Evolutionary conservation across 345 rosid species (phyloP).

Genomic region (Pistacia vera): DNA sequence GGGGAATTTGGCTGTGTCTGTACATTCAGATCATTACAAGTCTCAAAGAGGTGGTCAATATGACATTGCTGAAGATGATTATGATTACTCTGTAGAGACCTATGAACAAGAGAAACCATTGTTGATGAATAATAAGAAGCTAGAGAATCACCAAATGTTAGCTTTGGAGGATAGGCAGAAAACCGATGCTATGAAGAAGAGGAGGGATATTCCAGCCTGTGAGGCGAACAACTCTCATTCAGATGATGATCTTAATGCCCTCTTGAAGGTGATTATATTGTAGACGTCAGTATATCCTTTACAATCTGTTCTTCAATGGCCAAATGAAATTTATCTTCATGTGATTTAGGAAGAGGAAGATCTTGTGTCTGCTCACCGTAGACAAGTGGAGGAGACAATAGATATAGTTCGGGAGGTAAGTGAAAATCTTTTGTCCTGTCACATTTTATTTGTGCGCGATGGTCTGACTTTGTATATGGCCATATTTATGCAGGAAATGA

Average conservation of each 20-base stretch:
- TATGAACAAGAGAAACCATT: constrained; percentile 33
- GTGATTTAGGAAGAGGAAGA: constrained; percentile 58
- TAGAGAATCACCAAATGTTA: constrained; percentile 28
- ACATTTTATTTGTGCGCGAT: background rate
- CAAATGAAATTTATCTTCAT: constrained; percentile 5
- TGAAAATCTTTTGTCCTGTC: background rate
- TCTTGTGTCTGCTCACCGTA: constrained; percentile 58
- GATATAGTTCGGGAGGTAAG: constrained; percentile 55
- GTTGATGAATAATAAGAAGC: constrained; percentile 20
- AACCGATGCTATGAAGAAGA: constrained; percentile 24
- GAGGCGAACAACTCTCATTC: constrained; percentile 25
- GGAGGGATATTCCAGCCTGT: constrained; percentile 23
- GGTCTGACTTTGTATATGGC: background rate
- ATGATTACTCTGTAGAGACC: constrained; percentile 28
- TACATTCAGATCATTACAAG: constrained; percentile 26
- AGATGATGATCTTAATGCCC: constrained; percentile 52
- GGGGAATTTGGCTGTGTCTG: constrained; percentile 30
- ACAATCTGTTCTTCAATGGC: background rate
- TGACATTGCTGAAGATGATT: constrained; percentile 25
- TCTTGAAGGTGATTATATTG: constrained; percentile 41
- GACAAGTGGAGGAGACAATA: constrained; percentile 59
- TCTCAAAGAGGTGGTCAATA: constrained; percentile 28
- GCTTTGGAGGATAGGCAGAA: constrained; percentile 26
- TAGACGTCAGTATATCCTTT: background rate
- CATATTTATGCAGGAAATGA: constrained; percentile 55